Percentiles rank a stretch among this genome's conserved stretches.
Evolutionary conservation across 164 flowering plant genomes (phyloP).

Genomic region (Amborella trichopoda): DNA sequence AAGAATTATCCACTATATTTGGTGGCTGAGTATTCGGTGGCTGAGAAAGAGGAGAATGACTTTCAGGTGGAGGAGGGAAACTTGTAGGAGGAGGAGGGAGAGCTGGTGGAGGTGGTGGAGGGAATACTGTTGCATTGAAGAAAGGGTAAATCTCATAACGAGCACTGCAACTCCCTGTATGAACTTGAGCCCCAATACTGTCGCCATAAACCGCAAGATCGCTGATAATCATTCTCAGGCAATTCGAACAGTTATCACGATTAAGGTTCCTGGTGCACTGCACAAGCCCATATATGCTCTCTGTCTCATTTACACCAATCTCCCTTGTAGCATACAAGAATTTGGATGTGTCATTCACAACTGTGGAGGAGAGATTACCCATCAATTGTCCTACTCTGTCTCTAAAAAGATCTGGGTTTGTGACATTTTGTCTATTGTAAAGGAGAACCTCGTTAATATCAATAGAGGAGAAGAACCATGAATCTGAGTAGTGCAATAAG

Average conservation of each 20-base stretch:
- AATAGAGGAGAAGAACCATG: neutral
- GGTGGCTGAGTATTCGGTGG: no score
- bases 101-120: neutral
- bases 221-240: conserved; percentile 6
- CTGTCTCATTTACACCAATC: neutral
- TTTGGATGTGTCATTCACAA: conserved; percentile 1
- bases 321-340: conserved; percentile 8
- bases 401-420: conserved; percentile 1
- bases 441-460: conserved; percentile 1
- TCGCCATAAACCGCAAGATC: conserved; percentile 6
- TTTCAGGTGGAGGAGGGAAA: no score
- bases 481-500: conserved; percentile 12
- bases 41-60: no score
- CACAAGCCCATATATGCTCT: conserved; percentile 8
- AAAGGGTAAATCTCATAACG: conserved; percentile 9
- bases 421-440: neutral
- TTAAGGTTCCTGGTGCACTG: conserved; percentile 20
- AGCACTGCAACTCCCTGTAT: conserved; percentile 12
- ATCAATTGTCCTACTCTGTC: neutral
- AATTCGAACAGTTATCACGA: conserved; percentile 2
- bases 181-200: conserved; percentile 8
- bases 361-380: conserved; percentile 1
- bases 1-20: no score
- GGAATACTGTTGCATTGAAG: neutral
- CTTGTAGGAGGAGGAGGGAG: neutral